Conservation (phyloP, 345 rosid genomes). For the Leavenworthia alabamica region DNA sequence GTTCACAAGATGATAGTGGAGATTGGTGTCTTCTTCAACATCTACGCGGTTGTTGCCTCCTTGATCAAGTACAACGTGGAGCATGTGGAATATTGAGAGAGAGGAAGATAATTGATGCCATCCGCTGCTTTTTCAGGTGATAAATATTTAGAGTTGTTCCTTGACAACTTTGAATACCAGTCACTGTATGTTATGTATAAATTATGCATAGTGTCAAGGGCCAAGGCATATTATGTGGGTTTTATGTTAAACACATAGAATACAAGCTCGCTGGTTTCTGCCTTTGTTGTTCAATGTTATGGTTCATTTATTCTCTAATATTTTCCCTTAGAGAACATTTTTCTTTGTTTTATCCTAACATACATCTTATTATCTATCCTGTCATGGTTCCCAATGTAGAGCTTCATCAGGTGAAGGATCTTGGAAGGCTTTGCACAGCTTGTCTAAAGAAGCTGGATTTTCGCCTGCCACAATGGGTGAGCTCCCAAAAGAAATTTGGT, state of each 20-base stretch:
- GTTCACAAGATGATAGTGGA: conserved; percentile 60
- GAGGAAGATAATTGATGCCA: conserved; percentile 69
- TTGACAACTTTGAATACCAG: background rate
- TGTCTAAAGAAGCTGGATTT: conserved; percentile 64
- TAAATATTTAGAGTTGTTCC: conserved; percentile 10
- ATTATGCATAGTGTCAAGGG: background rate
- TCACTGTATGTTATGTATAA: background rate
- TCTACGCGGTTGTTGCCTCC: conserved; percentile 86
- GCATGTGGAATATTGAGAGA: conserved; percentile 55
- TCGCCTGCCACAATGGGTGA: conserved; percentile 56
- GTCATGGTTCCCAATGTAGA: conserved; percentile 37
- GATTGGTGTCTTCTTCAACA: conserved; percentile 89
- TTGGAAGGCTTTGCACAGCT: conserved; percentile 61
- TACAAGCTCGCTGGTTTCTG: background rate
- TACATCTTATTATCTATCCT: conserved; percentile 12
- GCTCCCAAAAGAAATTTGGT: conserved; percentile 27
- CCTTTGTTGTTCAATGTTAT: background rate
- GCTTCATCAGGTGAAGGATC: conserved; percentile 90
- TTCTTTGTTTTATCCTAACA: background rate
- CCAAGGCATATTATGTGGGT: background rate
- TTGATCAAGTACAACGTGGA: conserved; percentile 65
- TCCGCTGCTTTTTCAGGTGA: conserved; percentile 86
- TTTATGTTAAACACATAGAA: background rate
- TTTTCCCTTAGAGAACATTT: conserved; percentile 8
- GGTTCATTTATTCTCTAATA: conserved; percentile 5